Evolutionary conservation across 306 rosid genomes (phyloP), one percentile per base, ranked within the genome.

Genomic region (Prunus padus): DNA sequence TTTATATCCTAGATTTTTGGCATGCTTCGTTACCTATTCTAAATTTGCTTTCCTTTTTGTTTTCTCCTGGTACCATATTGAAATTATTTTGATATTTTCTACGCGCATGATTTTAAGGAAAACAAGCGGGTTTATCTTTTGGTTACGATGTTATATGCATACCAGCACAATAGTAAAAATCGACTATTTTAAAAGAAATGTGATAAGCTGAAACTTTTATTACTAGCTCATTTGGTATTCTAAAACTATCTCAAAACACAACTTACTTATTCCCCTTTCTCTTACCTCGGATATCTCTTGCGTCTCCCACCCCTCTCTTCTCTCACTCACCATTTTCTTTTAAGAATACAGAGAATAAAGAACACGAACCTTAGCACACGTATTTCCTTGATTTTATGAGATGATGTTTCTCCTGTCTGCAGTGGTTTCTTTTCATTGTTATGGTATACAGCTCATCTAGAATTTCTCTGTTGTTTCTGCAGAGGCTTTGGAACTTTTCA

Each of bases 401-500:
- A 14, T 14, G 1, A 66, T 20, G 55, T 67, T 26, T 69, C 12
- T 42, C 9, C 37, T 68, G 11, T 7, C 23, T 1, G 42, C 16
- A 30, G 45, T 71, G 65, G 45, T 81, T 63, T 65, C 45, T 37
- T 37, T 72, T 26, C 55, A n/a, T 73, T 15, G 14, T 74, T 6
- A 26, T 62, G 65, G 59, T 23, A 13, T 57, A 11, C 44, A 55
- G 19, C 78, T 70, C 44, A 67, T 72, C 44, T 72, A n/a, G 37
- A 25, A 67, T 60, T 60, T 52, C 45, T 19, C 10, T 74, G 46
- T 74, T 66, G 59, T 55, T 56, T 69, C 42, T 73, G 73, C 79
- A 95, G 98, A 90, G 96, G 89, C 94, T 95, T 23, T 95, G 97
- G 98, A 92, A 95, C 86, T 92, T 88, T 79, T 86, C 97, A 3